Conservation (phyloP, 2,329 filamentous ascomycete species). For the Colletotrichum sp. region DNA sequence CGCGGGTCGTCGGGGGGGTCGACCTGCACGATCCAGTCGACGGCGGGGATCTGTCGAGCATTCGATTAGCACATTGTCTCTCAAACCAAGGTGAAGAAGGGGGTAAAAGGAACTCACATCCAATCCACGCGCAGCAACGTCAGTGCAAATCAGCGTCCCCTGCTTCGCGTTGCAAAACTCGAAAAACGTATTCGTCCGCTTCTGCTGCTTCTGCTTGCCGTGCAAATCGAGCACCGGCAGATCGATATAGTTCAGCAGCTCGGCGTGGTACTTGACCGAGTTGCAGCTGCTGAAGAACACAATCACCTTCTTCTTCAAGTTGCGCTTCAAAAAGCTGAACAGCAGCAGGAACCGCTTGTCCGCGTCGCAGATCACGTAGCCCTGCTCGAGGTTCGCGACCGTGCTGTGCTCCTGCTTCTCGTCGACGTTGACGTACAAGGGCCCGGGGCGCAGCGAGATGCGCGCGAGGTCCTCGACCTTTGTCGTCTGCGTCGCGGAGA, state of each 20-base stretch:
- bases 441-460: slow-evolving; percentile 89
- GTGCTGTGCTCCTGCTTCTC: slow-evolving; percentile 88
- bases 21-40: slow-evolving; percentile 97
- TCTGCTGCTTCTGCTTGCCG: slow-evolving; percentile 98
- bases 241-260: slow-evolving; percentile 97
- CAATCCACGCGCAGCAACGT: slow-evolving; percentile 92
- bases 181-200: slow-evolving; percentile 98
- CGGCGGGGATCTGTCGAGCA: slow-evolving; percentile 45
- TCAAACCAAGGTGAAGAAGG: background rate
- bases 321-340: slow-evolving; percentile 92
- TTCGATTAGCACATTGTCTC: background rate
- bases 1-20: slow-evolving; percentile 91
- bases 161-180: slow-evolving; percentile 82
- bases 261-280: slow-evolving; percentile 93
- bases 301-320: slow-evolving; percentile 95
- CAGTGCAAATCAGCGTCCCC: slow-evolving; percentile 92
- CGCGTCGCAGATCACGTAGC: slow-evolving; percentile 91
- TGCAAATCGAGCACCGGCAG: slow-evolving; percentile 85
- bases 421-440: slow-evolving; percentile 97
- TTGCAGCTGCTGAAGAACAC: slow-evolving; percentile 95
- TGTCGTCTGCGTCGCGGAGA: slow-evolving; percentile 97
- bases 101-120: slow-evolving; percentile 63
- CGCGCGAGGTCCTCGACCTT: slow-evolving; percentile 97
- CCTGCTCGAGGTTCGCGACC: slow-evolving; percentile 92
- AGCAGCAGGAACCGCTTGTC: slow-evolving; percentile 93